phyloP scores from a whole-genome alignment of 2,329 filamentous ascomycete genomes.

The Cytospora chrysosperma region DNA sequence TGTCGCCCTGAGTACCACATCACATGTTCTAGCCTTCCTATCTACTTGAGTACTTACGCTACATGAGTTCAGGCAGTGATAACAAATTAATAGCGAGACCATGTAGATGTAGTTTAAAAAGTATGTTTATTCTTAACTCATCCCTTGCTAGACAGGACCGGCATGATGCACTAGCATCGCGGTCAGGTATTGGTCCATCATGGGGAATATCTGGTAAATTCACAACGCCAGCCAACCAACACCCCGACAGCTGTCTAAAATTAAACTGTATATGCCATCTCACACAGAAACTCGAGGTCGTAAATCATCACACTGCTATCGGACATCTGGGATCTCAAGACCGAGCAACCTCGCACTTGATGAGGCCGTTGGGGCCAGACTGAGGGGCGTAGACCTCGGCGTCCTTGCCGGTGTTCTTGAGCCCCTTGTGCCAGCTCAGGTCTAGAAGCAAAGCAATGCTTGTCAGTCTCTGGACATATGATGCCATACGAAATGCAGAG shows the following conservation, averaged over 20 bases:
- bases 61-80: too few species aligned
- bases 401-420: constrained; percentile 93
- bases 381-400: constrained; percentile 96
- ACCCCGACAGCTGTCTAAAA: neutral
- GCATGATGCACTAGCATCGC: neutral
- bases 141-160: neutral
- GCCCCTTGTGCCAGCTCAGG: constrained; percentile 91
- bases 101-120: neutral
- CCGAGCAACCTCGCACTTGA: constrained; percentile 84
- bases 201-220: neutral
- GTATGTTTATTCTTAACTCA: neutral
- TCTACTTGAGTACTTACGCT: too few species aligned
- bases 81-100: neutral
- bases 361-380: constrained; percentile 89
- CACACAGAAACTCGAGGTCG: constrained; percentile 2
- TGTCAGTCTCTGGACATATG: neutral
- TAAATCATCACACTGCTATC: neutral
- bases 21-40: neutral
- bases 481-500: neutral
- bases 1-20: neutral
- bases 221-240: neutral
- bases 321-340: constrained; percentile 25
- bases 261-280: neutral
- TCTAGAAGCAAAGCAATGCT: constrained; percentile 54
- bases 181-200: neutral